Base-by-base conservation (phyloP, 495 filamentous ascomycete species). In the Aspergillus campestris region DNA sequence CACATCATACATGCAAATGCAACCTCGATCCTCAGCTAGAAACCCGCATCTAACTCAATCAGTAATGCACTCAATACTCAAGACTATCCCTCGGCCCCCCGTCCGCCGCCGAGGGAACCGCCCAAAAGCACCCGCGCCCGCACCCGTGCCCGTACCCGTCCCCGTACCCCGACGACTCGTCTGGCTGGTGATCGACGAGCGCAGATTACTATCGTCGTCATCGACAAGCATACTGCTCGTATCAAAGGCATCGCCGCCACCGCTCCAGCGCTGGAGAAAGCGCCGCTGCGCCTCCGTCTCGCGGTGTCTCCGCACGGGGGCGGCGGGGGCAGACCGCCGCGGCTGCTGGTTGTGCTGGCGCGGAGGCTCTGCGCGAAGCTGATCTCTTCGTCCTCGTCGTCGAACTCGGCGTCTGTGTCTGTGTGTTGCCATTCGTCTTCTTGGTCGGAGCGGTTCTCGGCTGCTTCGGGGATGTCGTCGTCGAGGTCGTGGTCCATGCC, bases 331-430 rank as follows among this genome's bases (percentile, higher is more conserved):
- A 67, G 50, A 40, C 62, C 55, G 18, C 18, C 18, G 29, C 55
- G 60, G 46, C 53, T 65, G 52, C 61, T 69, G 1, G 62, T 60
- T 5, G 64, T 66, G 48, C 68, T 72, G n/a, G 60, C 65, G 14
- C 65, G 60, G 44, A 66, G 59, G 37, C 58, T 58, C 37, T 61
- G 53, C 5, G 48, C 38, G 34, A 63, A 61, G 49, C 55, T 60
- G n/a, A 57, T 37, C 8, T 68, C 54, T n/a, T 60, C 52, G 11
- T 60, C 53, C 3, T 67, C 66, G 24, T 72, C 71, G 29, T 75
- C 76, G 14, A 85, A 62, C 45, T 82, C 80, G n/a, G 73, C 76
- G 51, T 91, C 87, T 6, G 86, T 88, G 64, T 94, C 88, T 14
- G 88, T 94, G 55, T 94, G 88, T 48, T 74, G 70, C 70, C 70